These are phyloP conservation scores for Daldinia caldariorum DNA, from an alignment of 495 filamentous ascomycete genomes.

Conservation along the genomic window DNA sequence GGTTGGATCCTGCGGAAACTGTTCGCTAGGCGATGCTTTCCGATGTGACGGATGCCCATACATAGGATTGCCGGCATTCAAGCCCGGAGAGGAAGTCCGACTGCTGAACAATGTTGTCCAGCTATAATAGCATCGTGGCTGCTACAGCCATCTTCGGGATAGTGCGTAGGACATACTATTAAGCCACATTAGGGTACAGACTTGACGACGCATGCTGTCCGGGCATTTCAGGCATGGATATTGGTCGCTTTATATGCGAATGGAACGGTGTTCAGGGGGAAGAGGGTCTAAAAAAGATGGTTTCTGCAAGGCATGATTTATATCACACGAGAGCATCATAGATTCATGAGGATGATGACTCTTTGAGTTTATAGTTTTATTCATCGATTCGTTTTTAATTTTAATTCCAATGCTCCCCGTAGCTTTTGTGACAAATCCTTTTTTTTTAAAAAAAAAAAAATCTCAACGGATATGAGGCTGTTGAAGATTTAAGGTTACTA, in stretches of 20 bases:
- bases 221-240: constrained; percentile 13
- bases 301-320: background rate
- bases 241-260: constrained; percentile 5
- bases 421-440: too few relatives aligned
- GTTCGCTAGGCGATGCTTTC: constrained; percentile 91
- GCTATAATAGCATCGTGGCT: constrained; percentile 61
- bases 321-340: background rate
- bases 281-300: constrained; percentile 11
- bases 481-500: too few relatives aligned
- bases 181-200: constrained; percentile 9
- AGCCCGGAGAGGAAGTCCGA: constrained; percentile 92
- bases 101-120: constrained; percentile 88
- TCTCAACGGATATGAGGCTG: background rate
- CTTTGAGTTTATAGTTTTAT: background rate
- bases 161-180: constrained; percentile 10
- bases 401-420: background rate
- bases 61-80: constrained; percentile 92
- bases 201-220: constrained; percentile 1
- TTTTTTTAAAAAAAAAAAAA: too few relatives aligned
- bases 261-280: constrained; percentile 22
- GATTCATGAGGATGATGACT: background rate
- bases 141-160: background rate
- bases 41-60: constrained; percentile 86
- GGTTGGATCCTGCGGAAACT: constrained; percentile 91
- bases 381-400: background rate